These are phyloP conservation scores for Kurtzmaniella quercitrusa DNA, from an alignment of 1,139 yeast species.

Conservation along the genomic window DNA sequence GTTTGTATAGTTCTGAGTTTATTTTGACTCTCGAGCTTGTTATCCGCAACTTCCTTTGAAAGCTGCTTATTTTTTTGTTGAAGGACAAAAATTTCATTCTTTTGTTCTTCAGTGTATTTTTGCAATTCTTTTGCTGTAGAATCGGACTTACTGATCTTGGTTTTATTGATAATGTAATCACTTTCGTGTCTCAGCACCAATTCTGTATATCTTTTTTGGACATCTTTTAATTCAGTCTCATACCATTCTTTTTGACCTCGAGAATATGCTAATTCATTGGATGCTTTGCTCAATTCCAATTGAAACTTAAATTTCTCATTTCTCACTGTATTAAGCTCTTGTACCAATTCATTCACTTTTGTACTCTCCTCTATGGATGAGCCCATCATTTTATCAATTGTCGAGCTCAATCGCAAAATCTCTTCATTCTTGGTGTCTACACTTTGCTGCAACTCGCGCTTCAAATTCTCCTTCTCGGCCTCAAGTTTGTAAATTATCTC, in stretches of 20 bases:
- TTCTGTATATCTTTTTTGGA: constrained; percentile 37
- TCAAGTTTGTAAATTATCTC: constrained; percentile 18
- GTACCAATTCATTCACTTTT: constrained; percentile 32
- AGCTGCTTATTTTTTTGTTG: constrained; percentile 43
- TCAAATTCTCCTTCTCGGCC: not conserved
- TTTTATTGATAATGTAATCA: constrained; percentile 28
- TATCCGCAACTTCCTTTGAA: constrained; percentile 26
- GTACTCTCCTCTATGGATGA: constrained; percentile 47
- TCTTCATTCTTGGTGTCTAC: constrained; percentile 44
- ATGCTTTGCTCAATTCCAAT: constrained; percentile 36
- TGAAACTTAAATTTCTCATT: constrained; percentile 40
- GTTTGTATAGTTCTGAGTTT: constrained; percentile 53
- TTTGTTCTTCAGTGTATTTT: constrained; percentile 16
- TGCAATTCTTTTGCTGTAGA: constrained; percentile 24
- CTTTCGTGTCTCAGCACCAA: constrained; percentile 38
- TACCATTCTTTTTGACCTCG: constrained; percentile 45
- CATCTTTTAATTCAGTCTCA: constrained; percentile 40
- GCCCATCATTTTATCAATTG: constrained; percentile 46
- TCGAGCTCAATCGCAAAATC: constrained; percentile 45
- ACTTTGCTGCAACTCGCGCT: constrained; percentile 25
- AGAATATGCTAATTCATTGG: constrained; percentile 32
- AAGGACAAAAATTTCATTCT: constrained; percentile 15
- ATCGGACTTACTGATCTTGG: constrained; percentile 25
- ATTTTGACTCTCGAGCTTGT: constrained; percentile 23
- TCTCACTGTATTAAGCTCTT: constrained; percentile 32